phyloP scores from a whole-genome alignment of 352 stramenopile species.

The Globisporangium ultimum region DNA sequence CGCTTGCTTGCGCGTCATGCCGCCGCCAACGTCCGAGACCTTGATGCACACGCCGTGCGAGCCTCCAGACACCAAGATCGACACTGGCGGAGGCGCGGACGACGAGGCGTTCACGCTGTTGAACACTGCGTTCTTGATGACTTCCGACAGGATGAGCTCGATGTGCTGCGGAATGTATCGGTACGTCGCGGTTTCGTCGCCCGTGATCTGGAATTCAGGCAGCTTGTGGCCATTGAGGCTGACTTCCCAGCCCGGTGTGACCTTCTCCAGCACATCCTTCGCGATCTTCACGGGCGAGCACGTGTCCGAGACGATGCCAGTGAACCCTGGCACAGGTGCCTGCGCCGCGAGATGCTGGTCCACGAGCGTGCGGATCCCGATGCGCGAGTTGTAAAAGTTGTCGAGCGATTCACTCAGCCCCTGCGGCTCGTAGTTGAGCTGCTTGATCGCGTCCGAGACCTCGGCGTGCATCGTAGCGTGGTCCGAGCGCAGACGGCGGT shows the following conservation, averaged over 20 bases:
- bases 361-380: constrained; percentile 80
- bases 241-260: constrained; percentile 50
- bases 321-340: constrained; percentile 47
- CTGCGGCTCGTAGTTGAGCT: constrained; percentile 50
- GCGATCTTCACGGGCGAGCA: constrained; percentile 71
- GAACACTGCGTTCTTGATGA: constrained; percentile 77
- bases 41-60: constrained; percentile 77
- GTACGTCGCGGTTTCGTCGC: constrained; percentile 56
- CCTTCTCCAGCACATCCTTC: constrained; percentile 47
- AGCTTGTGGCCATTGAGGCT: constrained; percentile 43
- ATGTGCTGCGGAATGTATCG: constrained; percentile 83
- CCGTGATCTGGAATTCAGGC: constrained; percentile 53
- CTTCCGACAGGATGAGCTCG: constrained; percentile 76
- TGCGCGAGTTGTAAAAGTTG: constrained; percentile 83
- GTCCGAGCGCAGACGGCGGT: constrained; percentile 48
- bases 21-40: constrained; percentile 69
- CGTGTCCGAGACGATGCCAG: constrained; percentile 60
- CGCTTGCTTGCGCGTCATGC: constrained; percentile 70
- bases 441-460: constrained; percentile 55
- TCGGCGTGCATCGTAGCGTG: constrained; percentile 76
- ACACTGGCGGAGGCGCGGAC: constrained; percentile 42
- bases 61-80: constrained; percentile 61
- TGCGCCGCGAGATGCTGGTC: constrained; percentile 75
- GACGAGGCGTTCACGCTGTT: constrained; percentile 51
- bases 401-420: constrained; percentile 64